Percentiles rank a stretch among this genome's conserved stretches.
Evolutionary conservation across 345 rosid genomes (phyloP).

Genomic region (Rhodomyrtus tomentosa): DNA sequence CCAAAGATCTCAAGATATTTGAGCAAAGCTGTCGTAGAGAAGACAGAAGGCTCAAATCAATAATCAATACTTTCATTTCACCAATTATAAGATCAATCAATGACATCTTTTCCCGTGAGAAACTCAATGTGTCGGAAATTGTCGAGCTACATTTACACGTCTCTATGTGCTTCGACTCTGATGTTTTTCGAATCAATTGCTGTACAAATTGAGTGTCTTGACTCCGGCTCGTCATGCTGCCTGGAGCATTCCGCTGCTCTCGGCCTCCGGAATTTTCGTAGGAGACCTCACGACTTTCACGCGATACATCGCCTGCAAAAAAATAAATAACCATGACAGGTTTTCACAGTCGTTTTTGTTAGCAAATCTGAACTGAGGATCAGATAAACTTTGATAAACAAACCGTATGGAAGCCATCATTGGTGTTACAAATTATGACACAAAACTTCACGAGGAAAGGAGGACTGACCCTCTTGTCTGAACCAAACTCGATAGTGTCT

Average conservation of each 20-base stretch:
- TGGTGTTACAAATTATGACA: neutral
- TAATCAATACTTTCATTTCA: neutral
- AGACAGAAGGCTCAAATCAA: neutral
- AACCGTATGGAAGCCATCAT: neutral
- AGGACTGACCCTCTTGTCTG: slow-evolving; percentile 41
- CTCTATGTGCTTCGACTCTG: neutral
- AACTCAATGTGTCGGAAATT: neutral
- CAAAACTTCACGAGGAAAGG: neutral
- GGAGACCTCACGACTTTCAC: slow-evolving; percentile 57
- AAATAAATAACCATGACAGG: neutral
- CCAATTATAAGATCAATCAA: neutral
- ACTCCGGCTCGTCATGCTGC: slow-evolving; percentile 22
- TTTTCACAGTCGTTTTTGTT: neutral
- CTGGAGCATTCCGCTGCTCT: slow-evolving; percentile 36
- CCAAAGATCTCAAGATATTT: neutral
- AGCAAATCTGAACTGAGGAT: neutral
- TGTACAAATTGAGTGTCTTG: neutral
- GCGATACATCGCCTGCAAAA: slow-evolving; percentile 52
- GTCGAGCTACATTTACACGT: neutral
- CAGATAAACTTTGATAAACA: neutral
- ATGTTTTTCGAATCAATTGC: slow-evolving; percentile 2
- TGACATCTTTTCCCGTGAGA: neutral
- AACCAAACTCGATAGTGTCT: slow-evolving; percentile 56
- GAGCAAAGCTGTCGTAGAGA: neutral
- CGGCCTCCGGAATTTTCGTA: slow-evolving; percentile 8